phyloP scores from a whole-genome alignment of 495 filamentous ascomycete species.

The Podospora didyma region DNA sequence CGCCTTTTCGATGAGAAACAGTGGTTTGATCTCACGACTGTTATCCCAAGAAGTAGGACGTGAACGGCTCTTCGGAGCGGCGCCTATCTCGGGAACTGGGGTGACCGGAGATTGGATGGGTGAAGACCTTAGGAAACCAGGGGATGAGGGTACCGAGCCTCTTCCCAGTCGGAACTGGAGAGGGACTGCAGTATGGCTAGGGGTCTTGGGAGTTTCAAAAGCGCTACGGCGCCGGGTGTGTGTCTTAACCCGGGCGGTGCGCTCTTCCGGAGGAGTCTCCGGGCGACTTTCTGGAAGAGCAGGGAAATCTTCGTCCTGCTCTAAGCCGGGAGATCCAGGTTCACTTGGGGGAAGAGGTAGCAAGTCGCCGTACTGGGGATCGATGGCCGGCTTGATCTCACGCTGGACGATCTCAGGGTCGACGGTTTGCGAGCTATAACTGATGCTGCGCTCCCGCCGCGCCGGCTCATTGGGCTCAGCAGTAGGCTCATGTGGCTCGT shows the following conservation, averaged over 20 bases:
- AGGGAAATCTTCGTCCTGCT: slow-evolving; percentile 33
- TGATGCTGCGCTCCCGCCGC: slow-evolving; percentile 21
- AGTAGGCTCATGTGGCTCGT: no score
- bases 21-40: slow-evolving; percentile 44
- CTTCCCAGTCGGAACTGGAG: slow-evolving; percentile 43
- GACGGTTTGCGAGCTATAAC: slow-evolving; percentile 33
- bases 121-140: slow-evolving; percentile 31
- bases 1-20: slow-evolving; percentile 45
- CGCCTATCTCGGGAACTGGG: slow-evolving; percentile 18
- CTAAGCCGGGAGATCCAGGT: slow-evolving; percentile 39
- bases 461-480: neutral
- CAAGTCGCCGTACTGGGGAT: slow-evolving; percentile 52
- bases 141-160: slow-evolving; percentile 38
- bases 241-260: slow-evolving; percentile 23
- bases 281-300: slow-evolving; percentile 50
- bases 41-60: slow-evolving; percentile 50
- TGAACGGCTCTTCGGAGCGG: slow-evolving; percentile 25
- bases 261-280: slow-evolving; percentile 39
- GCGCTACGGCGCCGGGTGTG: slow-evolving; percentile 36
- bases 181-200: slow-evolving; percentile 51
- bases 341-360: slow-evolving; percentile 52
- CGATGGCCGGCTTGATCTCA: slow-evolving; percentile 52
- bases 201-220: slow-evolving; percentile 40
- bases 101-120: slow-evolving; percentile 35
- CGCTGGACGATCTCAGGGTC: slow-evolving; percentile 50